These are phyloP conservation scores for Adiantum capillusveneris DNA, from an alignment of 75 land plant species.

Conservation along the genomic window DNA sequence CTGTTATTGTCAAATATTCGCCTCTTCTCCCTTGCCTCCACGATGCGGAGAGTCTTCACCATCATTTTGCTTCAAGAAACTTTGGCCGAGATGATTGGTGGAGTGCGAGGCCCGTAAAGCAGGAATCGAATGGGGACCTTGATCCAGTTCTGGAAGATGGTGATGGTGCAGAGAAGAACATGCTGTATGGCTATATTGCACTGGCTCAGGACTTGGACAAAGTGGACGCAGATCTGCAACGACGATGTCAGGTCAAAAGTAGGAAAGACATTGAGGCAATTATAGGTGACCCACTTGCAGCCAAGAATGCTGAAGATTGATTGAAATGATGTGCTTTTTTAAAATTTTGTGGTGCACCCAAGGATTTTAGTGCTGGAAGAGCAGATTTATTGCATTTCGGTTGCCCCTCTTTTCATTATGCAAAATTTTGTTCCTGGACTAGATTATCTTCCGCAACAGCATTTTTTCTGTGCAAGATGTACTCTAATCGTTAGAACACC, in stretches of 20 bases:
- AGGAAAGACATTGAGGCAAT: conserved; percentile 46
- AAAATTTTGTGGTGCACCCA: too few species aligned
- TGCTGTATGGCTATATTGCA: conserved; percentile 45
- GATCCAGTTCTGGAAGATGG: conserved; percentile 36
- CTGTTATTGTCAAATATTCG: conserved; percentile 30
- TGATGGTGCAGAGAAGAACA: conserved; percentile 32
- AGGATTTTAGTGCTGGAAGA: too few species aligned
- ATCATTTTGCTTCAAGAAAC: conserved; percentile 29
- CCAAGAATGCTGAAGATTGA: background rate
- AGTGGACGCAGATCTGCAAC: conserved; percentile 31
- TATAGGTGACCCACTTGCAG: conserved; percentile 23
- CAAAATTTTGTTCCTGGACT: too few species aligned
- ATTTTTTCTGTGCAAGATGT: too few species aligned
- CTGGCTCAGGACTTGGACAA: conserved; percentile 39
- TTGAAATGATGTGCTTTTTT: too few species aligned
- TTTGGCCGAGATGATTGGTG: conserved; percentile 46
- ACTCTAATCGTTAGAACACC: too few species aligned
- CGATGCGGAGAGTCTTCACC: conserved; percentile 43
- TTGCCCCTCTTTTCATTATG: too few species aligned
- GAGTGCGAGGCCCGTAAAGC: conserved; percentile 6
- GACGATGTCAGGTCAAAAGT: conserved; percentile 31
- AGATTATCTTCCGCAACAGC: too few species aligned
- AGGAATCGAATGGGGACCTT: conserved; percentile 41
- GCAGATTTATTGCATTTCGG: too few species aligned
- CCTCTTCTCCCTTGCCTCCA: conserved; percentile 40